Conservation (phyloP, 371 early-diverging fungal species). For the Dichotomocladium elegans region DNA sequence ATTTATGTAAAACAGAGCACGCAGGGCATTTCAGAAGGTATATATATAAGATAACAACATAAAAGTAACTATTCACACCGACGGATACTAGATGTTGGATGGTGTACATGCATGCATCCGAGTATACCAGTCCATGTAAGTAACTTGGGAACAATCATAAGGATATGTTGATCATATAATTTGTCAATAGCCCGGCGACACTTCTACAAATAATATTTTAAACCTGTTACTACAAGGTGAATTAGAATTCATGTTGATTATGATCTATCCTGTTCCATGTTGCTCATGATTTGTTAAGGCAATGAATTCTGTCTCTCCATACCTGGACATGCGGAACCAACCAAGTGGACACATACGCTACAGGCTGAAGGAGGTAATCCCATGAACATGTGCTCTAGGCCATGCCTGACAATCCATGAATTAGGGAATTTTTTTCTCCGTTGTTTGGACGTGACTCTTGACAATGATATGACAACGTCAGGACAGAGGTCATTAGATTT, state of each 20-base stretch:
- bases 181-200: no score
- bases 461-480: not conserved
- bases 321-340: not conserved
- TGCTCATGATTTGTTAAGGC: no score
- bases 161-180: no score
- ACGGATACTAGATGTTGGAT: not conserved
- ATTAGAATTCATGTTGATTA: no score
- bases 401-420: no score
- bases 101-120: not conserved
- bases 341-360: not conserved
- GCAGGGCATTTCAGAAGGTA: not conserved
- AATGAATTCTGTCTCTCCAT: no score
- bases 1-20: conserved; percentile 1
- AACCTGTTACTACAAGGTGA: no score
- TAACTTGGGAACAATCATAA: no score
- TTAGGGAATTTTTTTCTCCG: not conserved
- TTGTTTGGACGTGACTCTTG: not conserved
- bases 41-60: no score
- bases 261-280: no score
- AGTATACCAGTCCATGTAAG: not conserved
- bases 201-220: no score
- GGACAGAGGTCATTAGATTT: not conserved
- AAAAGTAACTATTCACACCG: not conserved
- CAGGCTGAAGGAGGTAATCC: not conserved
- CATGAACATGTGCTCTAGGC: no score